Conservation (phyloP, 108 stramenopile species). For the Tribonema minus region DNA sequence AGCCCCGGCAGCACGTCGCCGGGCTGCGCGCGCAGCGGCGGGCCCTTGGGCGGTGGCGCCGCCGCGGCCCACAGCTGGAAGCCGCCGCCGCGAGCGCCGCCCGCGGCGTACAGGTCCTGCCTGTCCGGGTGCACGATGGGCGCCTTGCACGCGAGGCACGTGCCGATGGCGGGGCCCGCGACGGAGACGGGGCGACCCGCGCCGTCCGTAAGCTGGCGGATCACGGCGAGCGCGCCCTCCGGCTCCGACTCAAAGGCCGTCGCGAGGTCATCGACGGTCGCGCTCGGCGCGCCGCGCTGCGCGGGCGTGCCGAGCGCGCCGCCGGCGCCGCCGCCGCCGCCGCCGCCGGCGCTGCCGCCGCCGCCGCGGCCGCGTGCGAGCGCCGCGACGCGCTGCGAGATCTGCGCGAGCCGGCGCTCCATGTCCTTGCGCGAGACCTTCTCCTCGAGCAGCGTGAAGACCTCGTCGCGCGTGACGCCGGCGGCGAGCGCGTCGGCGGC, state of each 20-base stretch:
- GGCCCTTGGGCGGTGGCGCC: conserved; percentile 23
- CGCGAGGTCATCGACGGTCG: too few species aligned
- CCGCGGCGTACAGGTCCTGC: conserved; percentile 22
- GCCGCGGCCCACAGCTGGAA: conserved; percentile 32
- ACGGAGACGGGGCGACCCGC: conserved; percentile 6
- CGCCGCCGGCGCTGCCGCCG: too few species aligned
- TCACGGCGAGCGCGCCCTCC: conserved; percentile 29
- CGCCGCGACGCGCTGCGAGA: too few species aligned
- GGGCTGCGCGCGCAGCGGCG: conserved; percentile 21
- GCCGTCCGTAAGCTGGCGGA: conserved; percentile 28
- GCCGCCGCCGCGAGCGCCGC: conserved; percentile 20
- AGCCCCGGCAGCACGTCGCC: conserved; percentile 38
- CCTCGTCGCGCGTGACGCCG: conserved; percentile 27
- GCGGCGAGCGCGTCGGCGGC: too few species aligned
- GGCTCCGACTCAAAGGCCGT: conserved; percentile 15
- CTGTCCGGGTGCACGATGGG: conserved; percentile 30
- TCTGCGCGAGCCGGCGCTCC: conserved; percentile 19
- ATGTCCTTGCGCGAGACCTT: conserved; percentile 35
- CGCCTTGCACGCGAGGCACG: conserved; percentile 40
- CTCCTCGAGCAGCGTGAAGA: conserved; percentile 37
- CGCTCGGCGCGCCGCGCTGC: too few species aligned
- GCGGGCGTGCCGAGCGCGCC: too few species aligned
- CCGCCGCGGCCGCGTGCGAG: too few species aligned
- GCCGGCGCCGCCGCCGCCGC: too few species aligned
- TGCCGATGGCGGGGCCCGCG: conserved; percentile 17